phyloP scores from a whole-genome alignment of 805 yeast species.

The Lachancea dasiensis region DNA sequence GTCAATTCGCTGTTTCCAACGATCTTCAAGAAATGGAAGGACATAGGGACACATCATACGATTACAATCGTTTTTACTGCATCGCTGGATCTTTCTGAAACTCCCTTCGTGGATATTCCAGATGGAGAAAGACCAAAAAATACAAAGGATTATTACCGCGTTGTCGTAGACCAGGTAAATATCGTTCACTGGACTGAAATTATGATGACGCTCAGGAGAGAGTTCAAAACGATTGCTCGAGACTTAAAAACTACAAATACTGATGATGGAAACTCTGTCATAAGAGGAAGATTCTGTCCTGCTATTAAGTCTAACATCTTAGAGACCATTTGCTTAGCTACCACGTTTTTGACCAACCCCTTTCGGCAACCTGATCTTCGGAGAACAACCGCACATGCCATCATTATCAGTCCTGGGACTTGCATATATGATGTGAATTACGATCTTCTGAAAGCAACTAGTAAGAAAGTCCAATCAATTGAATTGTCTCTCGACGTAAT shows the following conservation, averaged over 20 bases:
- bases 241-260: slow-evolving; percentile 51
- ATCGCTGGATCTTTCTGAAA: slow-evolving; percentile 52
- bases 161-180: slow-evolving; percentile 91
- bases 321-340: slow-evolving; percentile 81
- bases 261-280: slow-evolving; percentile 30
- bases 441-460: slow-evolving; percentile 65
- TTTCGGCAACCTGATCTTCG: slow-evolving; percentile 80
- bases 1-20: slow-evolving; percentile 90
- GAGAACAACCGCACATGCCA: slow-evolving; percentile 86
- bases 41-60: slow-evolving; percentile 80
- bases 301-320: slow-evolving; percentile 84
- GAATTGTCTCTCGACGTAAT: slow-evolving; percentile 87
- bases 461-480: slow-evolving; percentile 64
- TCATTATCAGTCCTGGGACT: slow-evolving; percentile 84
- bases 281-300: slow-evolving; percentile 68
- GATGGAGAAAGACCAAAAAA: slow-evolving; percentile 68
- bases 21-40: slow-evolving; percentile 82
- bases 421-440: slow-evolving; percentile 91
- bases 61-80: slow-evolving; percentile 85
- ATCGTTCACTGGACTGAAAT: slow-evolving; percentile 86
- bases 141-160: slow-evolving; percentile 76
- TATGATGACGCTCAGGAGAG: slow-evolving; percentile 79
- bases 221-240: slow-evolving; percentile 74
- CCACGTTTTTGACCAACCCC: slow-evolving; percentile 68
- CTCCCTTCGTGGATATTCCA: slow-evolving; percentile 51